Conservation (phyloP, 345 rosid species). For the Microthlaspi erraticum region DNA sequence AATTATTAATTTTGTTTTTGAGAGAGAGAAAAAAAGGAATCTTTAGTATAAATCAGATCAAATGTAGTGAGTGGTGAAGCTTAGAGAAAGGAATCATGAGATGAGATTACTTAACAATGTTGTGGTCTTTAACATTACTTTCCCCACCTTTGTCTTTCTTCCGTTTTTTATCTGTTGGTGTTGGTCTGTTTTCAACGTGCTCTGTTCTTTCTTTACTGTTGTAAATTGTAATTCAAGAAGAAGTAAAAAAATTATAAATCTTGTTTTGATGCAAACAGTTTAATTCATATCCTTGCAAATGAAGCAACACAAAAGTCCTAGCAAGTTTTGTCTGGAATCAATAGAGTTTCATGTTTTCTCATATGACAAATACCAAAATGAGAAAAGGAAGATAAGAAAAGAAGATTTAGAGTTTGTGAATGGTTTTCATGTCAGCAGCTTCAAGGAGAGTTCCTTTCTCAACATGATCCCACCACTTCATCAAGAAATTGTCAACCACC, state of each 20-base stretch:
- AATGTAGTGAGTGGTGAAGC: constrained; percentile 28
- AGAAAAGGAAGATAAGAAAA: constrained; percentile 6
- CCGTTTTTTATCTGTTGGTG: background rate
- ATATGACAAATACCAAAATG: background rate
- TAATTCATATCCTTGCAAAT: background rate
- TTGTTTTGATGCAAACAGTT: constrained; percentile 24
- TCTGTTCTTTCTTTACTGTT: background rate
- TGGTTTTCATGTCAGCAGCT: constrained; percentile 74
- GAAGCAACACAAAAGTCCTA: background rate
- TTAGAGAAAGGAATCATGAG: constrained; percentile 32
- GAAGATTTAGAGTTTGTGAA: constrained; percentile 67
- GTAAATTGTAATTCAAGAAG: constrained; percentile 7
- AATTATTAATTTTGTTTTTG: no score
- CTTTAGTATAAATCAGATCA: constrained; percentile 19
- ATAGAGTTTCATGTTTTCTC: constrained; percentile 3
- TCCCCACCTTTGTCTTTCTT: background rate
- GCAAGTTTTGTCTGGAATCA: background rate
- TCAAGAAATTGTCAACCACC: constrained; percentile 91
- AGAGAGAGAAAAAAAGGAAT: background rate
- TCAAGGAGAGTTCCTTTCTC: constrained; percentile 74
- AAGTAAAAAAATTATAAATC: background rate
- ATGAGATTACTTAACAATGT: constrained; percentile 18
- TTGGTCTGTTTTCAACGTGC: constrained; percentile 8
- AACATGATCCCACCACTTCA: constrained; percentile 94
- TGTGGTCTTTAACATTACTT: constrained; percentile 30